phyloP scores from a whole-genome alignment of 768 basidiomycete genomes.

The Mycena capillaripes region DNA sequence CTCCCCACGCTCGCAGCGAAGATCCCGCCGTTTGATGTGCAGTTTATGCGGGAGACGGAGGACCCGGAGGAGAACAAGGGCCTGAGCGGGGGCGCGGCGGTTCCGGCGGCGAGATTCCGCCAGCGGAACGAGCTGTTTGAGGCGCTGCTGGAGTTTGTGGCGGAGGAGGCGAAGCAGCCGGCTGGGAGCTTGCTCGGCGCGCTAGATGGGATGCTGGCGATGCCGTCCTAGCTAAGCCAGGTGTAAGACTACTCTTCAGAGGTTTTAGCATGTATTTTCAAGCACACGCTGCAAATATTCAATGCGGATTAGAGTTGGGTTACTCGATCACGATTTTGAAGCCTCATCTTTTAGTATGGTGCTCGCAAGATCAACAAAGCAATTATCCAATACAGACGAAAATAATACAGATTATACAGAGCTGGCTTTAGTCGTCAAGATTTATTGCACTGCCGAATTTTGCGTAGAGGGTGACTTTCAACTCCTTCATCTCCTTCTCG shows the following conservation, averaged over 20 bases:
- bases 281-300: constrained; percentile 1
- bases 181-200: constrained; percentile 72
- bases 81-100: constrained; percentile 38
- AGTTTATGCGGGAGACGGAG: constrained; percentile 39
- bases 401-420: constrained; percentile 9
- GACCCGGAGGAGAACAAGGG: constrained; percentile 36
- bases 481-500: constrained; percentile 82
- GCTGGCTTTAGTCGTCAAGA: constrained; percentile 78
- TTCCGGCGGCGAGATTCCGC: constrained; percentile 65
- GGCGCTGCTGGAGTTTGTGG: constrained; percentile 72
- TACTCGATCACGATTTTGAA: too few relatives aligned
- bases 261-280: background rate
- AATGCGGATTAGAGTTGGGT: background rate
- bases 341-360: too few relatives aligned
- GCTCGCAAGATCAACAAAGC: background rate
- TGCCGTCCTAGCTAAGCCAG: constrained; percentile 26
- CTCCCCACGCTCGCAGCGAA: constrained; percentile 26
- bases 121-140: constrained; percentile 83
- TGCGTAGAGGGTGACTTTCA: constrained; percentile 86
- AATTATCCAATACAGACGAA: constrained; percentile 4
- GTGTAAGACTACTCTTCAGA: constrained; percentile 22
- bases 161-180: constrained; percentile 77
- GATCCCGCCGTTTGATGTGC: constrained; percentile 44
- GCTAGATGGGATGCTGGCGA: constrained; percentile 58
- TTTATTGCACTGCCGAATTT: constrained; percentile 96